Conservation (phyloP, 352 stramenopile species). For the Globisporangium nodosum region DNA sequence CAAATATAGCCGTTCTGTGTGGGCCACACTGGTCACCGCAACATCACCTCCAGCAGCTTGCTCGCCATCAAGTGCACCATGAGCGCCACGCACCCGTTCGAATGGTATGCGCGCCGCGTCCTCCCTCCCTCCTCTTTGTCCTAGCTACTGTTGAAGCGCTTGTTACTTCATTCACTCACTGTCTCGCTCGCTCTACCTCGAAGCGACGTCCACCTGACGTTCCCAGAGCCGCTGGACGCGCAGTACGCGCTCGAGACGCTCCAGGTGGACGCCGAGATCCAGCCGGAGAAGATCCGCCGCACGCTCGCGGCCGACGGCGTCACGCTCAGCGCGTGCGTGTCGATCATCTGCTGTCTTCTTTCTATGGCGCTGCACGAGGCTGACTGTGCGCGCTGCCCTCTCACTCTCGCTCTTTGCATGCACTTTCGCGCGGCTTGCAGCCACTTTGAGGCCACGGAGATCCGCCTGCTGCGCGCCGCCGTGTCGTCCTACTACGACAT, state of each 20-base stretch:
- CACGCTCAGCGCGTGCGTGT: constrained; percentile 67
- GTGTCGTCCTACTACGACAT: constrained; percentile 89
- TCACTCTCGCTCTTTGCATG: neutral
- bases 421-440: constrained; percentile 20
- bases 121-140: too few species aligned
- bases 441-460: constrained; percentile 78
- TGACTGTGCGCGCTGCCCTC: too few species aligned
- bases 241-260: constrained; percentile 72
- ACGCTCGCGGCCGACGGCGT: constrained; percentile 51
- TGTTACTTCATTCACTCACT: neutral
- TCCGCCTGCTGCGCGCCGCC: constrained; percentile 74
- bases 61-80: constrained; percentile 15
- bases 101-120: constrained; percentile 45
- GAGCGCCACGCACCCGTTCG: constrained; percentile 62
- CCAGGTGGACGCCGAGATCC: constrained; percentile 84
- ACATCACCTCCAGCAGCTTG: too few species aligned
- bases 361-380: neutral
- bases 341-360: constrained; percentile 1
- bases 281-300: constrained; percentile 82
- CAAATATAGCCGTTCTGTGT: too few species aligned
- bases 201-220: constrained; percentile 62
- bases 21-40: too few species aligned
- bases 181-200: neutral
- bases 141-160: neutral
- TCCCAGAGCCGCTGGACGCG: constrained; percentile 59